phyloP scores from a whole-genome alignment of 2,329 filamentous ascomycete genomes.

The Colletotrichum costaricense region DNA sequence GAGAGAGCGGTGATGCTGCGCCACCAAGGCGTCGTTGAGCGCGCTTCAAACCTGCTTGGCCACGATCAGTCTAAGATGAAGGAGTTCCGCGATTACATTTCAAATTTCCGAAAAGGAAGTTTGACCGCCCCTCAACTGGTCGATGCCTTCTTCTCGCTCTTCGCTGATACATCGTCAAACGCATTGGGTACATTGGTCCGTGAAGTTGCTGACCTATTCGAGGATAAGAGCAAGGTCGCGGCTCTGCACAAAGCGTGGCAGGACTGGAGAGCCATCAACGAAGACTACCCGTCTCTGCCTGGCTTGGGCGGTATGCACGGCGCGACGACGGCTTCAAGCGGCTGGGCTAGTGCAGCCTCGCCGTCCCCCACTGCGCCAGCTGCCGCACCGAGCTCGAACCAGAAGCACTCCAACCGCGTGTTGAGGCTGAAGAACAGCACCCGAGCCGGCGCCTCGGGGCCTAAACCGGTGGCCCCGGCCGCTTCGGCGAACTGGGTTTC shows the following conservation, averaged over 20 bases:
- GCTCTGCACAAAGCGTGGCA: slow-evolving; percentile 87
- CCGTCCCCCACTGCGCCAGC: slow-evolving; percentile 62
- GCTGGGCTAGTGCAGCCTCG: slow-evolving; percentile 70
- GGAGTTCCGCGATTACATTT: slow-evolving; percentile 84
- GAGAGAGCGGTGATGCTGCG: slow-evolving; percentile 84
- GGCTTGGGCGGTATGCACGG: slow-evolving; percentile 77
- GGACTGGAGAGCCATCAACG: slow-evolving; percentile 95
- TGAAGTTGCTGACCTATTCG: slow-evolving; percentile 92
- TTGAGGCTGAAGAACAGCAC: slow-evolving; percentile 71
- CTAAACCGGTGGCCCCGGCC: slow-evolving; percentile 38
- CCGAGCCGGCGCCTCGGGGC: slow-evolving; percentile 49
- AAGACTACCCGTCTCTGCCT: slow-evolving; percentile 92
- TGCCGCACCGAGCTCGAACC: slow-evolving; percentile 55
- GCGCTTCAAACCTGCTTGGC: slow-evolving; percentile 82
- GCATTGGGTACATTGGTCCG: slow-evolving; percentile 90
- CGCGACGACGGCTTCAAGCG: slow-evolving; percentile 64
- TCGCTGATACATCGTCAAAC: slow-evolving; percentile 79
- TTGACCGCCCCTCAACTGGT: slow-evolving; percentile 81
- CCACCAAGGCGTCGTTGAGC: slow-evolving; percentile 86
- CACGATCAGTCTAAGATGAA: slow-evolving; percentile 81
- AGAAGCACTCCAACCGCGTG: slow-evolving; percentile 65
- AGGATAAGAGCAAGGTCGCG: slow-evolving; percentile 80
- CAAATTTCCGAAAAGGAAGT: slow-evolving; percentile 77
- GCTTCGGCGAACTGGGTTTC: slow-evolving; percentile 39
- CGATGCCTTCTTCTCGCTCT: slow-evolving; percentile 88